Conservation (phyloP, 345 rosid species). For the Arabis alpina region DNA sequence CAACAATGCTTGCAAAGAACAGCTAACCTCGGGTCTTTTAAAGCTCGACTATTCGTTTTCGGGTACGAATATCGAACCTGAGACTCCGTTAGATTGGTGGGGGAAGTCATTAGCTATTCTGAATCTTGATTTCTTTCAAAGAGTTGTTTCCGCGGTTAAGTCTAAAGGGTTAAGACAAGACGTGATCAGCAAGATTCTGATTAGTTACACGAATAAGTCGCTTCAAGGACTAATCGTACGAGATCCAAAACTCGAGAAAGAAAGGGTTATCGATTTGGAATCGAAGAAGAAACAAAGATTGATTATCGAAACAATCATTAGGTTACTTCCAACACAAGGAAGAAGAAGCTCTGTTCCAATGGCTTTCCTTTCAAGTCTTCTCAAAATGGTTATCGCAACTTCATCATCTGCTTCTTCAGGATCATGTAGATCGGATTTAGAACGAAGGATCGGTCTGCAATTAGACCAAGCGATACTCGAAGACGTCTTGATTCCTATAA, state of each 20-base stretch:
- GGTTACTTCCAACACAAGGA: slow-evolving; percentile 86
- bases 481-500: slow-evolving; percentile 82
- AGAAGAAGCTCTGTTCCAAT: slow-evolving; percentile 88
- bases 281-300: slow-evolving; percentile 76
- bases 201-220: slow-evolving; percentile 78
- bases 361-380: slow-evolving; percentile 87
- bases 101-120: slow-evolving; percentile 75
- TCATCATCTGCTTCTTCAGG: slow-evolving; percentile 54
- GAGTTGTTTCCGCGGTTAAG: slow-evolving; percentile 79
- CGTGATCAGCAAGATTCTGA: slow-evolving; percentile 87
- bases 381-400: slow-evolving; percentile 73
- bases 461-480: slow-evolving; percentile 98
- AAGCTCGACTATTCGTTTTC: slow-evolving; percentile 83
- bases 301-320: slow-evolving; percentile 73
- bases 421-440: slow-evolving; percentile 83
- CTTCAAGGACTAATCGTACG: slow-evolving; percentile 71
- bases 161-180: slow-evolving; percentile 95
- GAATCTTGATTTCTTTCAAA: slow-evolving; percentile 80
- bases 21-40: slow-evolving; percentile 86
- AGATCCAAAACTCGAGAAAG: slow-evolving; percentile 66
- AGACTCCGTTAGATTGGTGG: slow-evolving; percentile 93
- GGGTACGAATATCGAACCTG: slow-evolving; percentile 56
- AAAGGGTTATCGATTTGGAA: slow-evolving; percentile 64
- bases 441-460: slow-evolving; percentile 88
- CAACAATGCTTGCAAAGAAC: slow-evolving; percentile 91